phyloP scores from a whole-genome alignment of 768 basidiomycete species.

The Amanita brunnescens region DNA sequence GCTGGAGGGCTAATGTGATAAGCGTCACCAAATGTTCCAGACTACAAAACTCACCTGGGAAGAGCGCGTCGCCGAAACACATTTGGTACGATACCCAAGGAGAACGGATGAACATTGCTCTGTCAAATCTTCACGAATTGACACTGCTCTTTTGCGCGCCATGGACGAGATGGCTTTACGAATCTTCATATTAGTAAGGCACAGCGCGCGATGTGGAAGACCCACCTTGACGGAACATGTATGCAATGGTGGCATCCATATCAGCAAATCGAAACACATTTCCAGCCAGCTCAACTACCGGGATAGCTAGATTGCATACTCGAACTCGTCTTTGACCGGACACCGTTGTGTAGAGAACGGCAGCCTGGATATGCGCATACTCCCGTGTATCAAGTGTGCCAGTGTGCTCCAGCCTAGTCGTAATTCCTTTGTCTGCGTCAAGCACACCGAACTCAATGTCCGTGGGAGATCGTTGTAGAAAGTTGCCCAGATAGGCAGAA shows the following conservation, averaged over 20 bases:
- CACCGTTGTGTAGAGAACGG: constrained; percentile 76
- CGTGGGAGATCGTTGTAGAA: constrained; percentile 54
- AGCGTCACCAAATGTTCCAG: neutral
- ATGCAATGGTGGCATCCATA: constrained; percentile 71
- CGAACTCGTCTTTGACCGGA: constrained; percentile 78
- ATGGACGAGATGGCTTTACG: constrained; percentile 65
- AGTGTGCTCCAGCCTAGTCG: constrained; percentile 66
- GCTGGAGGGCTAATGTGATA: constrained; percentile 32
- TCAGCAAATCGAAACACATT: constrained; percentile 91
- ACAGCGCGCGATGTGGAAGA: constrained; percentile 1
- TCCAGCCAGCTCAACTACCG: constrained; percentile 74
- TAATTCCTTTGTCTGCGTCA: constrained; percentile 76
- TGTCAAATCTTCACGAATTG: constrained; percentile 79
- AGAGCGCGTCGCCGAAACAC: constrained; percentile 66
- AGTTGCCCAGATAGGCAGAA: constrained; percentile 63
- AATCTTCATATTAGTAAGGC: neutral
- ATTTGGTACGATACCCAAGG: constrained; percentile 81
- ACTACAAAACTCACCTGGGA: constrained; percentile 57
- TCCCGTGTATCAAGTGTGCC: constrained; percentile 58
- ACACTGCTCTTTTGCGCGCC: constrained; percentile 46
- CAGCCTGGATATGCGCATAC: constrained; percentile 78
- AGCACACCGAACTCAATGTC: constrained; percentile 75
- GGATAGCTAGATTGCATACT: constrained; percentile 77
- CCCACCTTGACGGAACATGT: constrained; percentile 73
- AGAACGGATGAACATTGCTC: constrained; percentile 77